phyloP scores from a whole-genome alignment of 192 early-diverging fungal genomes.

The Geranomyces variabilis region DNA sequence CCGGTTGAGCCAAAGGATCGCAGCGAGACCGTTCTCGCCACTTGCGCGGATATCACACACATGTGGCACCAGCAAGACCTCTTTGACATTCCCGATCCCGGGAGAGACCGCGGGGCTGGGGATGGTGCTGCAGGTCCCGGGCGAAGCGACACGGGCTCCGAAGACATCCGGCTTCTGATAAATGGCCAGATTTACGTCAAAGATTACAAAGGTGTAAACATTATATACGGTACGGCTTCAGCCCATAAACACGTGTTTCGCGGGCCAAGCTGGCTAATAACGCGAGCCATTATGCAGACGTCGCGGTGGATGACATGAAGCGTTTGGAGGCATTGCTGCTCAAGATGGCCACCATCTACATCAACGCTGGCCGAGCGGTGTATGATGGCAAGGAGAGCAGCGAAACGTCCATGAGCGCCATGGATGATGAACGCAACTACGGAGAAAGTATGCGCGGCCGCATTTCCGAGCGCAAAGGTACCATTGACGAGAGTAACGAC shows the following conservation, averaged over 20 bases:
- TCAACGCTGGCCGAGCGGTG: slow-evolving; percentile 38
- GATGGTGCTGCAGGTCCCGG: not conserved
- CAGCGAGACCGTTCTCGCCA: slow-evolving; percentile 5
- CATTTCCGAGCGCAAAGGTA: slow-evolving; percentile 42
- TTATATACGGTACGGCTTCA: slow-evolving; percentile 52
- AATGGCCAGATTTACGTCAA: slow-evolving; percentile 38
- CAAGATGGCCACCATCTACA: slow-evolving; percentile 53
- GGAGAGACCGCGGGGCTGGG: not conserved
- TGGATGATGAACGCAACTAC: slow-evolving; percentile 28
- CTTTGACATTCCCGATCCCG: slow-evolving; percentile 44
- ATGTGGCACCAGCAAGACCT: slow-evolving; percentile 48
- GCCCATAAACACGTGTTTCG: not conserved
- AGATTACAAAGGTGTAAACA: slow-evolving; percentile 42
- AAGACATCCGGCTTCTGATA: slow-evolving; percentile 45
- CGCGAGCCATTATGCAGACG: slow-evolving; percentile 35
- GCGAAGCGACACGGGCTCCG: slow-evolving; percentile 15
- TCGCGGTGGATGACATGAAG: slow-evolving; percentile 49
- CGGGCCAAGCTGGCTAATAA: not conserved
- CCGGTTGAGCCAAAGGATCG: not conserved
- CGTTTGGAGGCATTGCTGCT: slow-evolving; percentile 48
- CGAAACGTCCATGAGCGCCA: not conserved
- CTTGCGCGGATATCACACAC: slow-evolving; percentile 27
- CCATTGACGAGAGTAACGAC: too few relatives aligned
- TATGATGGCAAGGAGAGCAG: slow-evolving; percentile 23
- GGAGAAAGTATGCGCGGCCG: slow-evolving; percentile 47